phyloP scores from a whole-genome alignment of 495 filamentous ascomycete genomes.

The Aspergillus avenaceus region DNA sequence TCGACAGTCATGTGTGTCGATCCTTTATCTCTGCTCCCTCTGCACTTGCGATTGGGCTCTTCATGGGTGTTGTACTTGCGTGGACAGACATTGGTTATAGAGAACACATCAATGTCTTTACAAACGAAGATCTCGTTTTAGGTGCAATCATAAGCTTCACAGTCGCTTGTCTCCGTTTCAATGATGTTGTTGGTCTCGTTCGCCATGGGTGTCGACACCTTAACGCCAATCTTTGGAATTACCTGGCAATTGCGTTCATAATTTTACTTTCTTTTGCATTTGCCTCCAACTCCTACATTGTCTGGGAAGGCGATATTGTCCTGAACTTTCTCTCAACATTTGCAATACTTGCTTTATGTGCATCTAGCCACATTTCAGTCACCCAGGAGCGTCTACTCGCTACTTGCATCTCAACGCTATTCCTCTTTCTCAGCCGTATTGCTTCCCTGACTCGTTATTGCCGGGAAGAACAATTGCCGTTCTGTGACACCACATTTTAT shows the following conservation, averaged over 20 bases:
- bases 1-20: neutral
- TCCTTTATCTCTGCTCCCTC: neutral
- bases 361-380: constrained; percentile 59
- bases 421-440: constrained; percentile 69
- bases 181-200: constrained; percentile 10
- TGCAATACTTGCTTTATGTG: constrained; percentile 66
- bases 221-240: constrained; percentile 62
- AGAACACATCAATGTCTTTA: neutral
- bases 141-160: neutral
- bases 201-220: neutral
- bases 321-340: constrained; percentile 85
- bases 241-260: constrained; percentile 73
- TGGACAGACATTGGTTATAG: neutral
- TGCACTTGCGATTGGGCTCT: neutral
- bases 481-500: constrained; percentile 90
- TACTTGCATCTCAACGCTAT: constrained; percentile 52
- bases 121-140: neutral
- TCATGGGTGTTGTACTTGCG: neutral
- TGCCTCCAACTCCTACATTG: constrained; percentile 93
- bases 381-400: neutral
- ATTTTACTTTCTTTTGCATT: constrained; percentile 81
- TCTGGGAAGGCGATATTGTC: constrained; percentile 93
- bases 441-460: constrained; percentile 87
- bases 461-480: constrained; percentile 94
- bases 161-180: constrained; percentile 45